Evolutionary conservation across 1,139 yeast species (phyloP).

Genomic region (Yamadazyma sp.): DNA sequence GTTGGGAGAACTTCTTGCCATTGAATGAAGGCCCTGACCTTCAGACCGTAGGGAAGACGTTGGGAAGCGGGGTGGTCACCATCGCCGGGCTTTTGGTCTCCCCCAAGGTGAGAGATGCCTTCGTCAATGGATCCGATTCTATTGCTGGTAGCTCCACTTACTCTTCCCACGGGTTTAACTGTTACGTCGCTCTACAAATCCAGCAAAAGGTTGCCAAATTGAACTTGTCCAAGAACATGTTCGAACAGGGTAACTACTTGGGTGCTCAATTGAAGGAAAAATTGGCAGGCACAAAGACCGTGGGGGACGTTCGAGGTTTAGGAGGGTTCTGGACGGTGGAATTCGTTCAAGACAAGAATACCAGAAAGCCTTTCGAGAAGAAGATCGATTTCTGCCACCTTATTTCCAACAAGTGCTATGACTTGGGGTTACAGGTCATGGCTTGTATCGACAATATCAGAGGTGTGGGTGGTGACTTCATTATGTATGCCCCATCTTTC

Average conservation of each 20-base stretch:
- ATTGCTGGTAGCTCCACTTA: constrained; percentile 60
- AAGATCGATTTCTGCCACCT: constrained; percentile 30
- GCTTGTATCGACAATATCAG: constrained; percentile 37
- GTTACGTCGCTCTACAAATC: constrained; percentile 58
- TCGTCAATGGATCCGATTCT: constrained; percentile 42
- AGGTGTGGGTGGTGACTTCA: constrained; percentile 45
- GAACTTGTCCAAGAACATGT: constrained; percentile 48
- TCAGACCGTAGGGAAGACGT: constrained; percentile 62
- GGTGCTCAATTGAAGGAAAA: constrained; percentile 42
- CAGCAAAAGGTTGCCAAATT: constrained; percentile 50
- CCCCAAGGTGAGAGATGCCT: constrained; percentile 47
- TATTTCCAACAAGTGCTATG: constrained; percentile 34
- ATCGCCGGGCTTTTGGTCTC: constrained; percentile 60
- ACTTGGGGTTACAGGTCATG: constrained; percentile 46
- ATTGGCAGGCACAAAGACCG: constrained; percentile 29
- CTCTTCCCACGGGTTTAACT: constrained; percentile 61
- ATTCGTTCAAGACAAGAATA: constrained; percentile 48
- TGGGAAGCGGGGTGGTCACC: constrained; percentile 64
- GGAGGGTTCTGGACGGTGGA: constrained; percentile 65
- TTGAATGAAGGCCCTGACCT: constrained; percentile 56
- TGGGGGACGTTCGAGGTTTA: constrained; percentile 60
- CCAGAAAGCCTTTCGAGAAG: constrained; percentile 48
- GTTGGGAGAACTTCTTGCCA: constrained; percentile 50
- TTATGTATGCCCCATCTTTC: constrained; percentile 52
- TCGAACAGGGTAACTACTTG: constrained; percentile 48